phyloP scores from a whole-genome alignment of 2,329 filamentous ascomycete genomes.

The Stagonosporopsis tanaceti region DNA sequence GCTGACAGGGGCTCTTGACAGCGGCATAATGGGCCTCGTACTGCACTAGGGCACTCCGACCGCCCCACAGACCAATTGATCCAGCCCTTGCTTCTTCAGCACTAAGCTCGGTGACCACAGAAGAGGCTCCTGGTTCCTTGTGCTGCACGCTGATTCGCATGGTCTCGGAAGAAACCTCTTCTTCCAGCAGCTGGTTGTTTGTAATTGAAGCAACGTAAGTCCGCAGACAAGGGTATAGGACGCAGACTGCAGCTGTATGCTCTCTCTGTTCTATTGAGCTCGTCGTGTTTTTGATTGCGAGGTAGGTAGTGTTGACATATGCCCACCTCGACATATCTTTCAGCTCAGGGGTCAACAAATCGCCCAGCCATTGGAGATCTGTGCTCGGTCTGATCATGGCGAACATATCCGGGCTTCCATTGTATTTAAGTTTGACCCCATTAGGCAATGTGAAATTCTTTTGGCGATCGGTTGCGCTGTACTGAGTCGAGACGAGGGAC shows the following conservation, averaged over 20 bases:
- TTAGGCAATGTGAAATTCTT: neutral
- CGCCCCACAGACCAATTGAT: too few relatives aligned
- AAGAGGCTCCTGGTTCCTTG: too few relatives aligned
- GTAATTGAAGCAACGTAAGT: neutral
- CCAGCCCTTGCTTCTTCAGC: too few relatives aligned
- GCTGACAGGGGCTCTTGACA: neutral
- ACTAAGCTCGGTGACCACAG: too few relatives aligned
- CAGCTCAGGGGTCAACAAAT: neutral
- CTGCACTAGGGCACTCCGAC: too few relatives aligned
- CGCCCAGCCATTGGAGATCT: neutral
- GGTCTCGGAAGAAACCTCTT: neutral
- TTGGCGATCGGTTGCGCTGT: neutral
- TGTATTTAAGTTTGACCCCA: neutral
- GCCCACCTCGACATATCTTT: neutral
- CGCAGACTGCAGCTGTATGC: neutral
- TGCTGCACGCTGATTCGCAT: neutral
- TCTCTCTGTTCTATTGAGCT: neutral
- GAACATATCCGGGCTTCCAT: neutral
- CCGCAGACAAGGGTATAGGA: conserved; percentile 3
- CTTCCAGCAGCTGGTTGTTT: neutral
- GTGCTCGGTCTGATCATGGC: neutral
- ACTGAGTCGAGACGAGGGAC: neutral
- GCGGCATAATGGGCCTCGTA: too few relatives aligned
- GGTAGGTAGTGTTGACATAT: neutral
- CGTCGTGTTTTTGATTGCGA: neutral